Conservation (phyloP, 164 flowering plant species). For the Berberis thunbergii region DNA sequence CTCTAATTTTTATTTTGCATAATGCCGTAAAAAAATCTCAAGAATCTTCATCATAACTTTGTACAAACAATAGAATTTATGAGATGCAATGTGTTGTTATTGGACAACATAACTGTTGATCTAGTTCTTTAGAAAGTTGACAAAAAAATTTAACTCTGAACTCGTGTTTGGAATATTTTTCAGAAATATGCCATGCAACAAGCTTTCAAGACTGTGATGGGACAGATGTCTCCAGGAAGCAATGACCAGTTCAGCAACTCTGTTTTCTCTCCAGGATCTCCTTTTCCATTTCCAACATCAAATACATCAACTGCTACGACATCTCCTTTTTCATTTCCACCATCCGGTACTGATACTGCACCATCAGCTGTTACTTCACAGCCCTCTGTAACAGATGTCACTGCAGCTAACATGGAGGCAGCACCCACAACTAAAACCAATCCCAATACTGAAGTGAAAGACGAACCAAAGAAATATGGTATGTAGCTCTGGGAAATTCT, state of each 20-base stretch:
- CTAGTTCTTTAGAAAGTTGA: not conserved
- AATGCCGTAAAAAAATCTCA: too few species aligned
- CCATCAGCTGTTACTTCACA: constrained; percentile 40
- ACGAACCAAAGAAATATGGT: constrained; percentile 63
- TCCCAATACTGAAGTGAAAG: constrained; percentile 29
- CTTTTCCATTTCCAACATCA: constrained; percentile 57
- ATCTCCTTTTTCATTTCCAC: constrained; percentile 25
- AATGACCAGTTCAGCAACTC: constrained; percentile 43
- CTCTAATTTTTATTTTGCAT: too few species aligned
- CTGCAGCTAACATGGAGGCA: constrained; percentile 61
- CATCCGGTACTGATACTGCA: constrained; percentile 38
- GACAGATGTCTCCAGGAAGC: constrained; percentile 60
- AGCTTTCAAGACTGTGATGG: constrained; percentile 82
- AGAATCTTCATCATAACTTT: too few species aligned
- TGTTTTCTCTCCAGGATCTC: constrained; percentile 55
- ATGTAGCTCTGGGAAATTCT: constrained; percentile 5
- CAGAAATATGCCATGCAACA: constrained; percentile 98
- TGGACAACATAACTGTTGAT: too few species aligned
- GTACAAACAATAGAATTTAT: too few species aligned
- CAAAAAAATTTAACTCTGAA: not conserved
- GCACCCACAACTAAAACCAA: constrained; percentile 29
- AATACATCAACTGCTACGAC: constrained; percentile 32
- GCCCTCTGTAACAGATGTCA: constrained; percentile 50
- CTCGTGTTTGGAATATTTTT: constrained; percentile 6
- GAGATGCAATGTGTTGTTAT: too few species aligned